Percentiles rank a stretch among this genome's conserved stretches.
phyloP scores from a whole-genome alignment of 2,329 filamentous ascomycete genomes.

The Fusarium agapanthi region DNA sequence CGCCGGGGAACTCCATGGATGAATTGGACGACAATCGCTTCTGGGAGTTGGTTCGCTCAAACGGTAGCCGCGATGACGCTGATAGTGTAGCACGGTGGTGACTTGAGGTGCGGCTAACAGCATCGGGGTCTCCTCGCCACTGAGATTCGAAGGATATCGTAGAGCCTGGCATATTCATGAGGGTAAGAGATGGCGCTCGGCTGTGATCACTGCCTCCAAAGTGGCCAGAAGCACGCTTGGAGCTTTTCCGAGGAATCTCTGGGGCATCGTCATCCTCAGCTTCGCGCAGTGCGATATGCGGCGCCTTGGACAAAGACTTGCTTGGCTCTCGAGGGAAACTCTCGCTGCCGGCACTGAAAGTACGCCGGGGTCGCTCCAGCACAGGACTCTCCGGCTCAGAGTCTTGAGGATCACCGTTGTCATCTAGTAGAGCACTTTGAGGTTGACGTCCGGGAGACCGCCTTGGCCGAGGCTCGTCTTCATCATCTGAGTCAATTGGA shows the following conservation, averaged over 20 bases:
- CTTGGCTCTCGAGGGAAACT: slow-evolving; percentile 43
- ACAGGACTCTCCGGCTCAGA: slow-evolving; percentile 53
- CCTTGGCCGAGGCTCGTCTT: slow-evolving; percentile 48
- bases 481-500: slow-evolving; percentile 72
- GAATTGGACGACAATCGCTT: slow-evolving; percentile 61
- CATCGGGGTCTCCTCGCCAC: slow-evolving; percentile 29
- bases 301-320: slow-evolving; percentile 33
- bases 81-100: slow-evolving; percentile 38
- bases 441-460: slow-evolving; percentile 40
- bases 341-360: slow-evolving; percentile 53
- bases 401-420: slow-evolving; percentile 56
- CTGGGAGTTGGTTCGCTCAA: slow-evolving; percentile 64
- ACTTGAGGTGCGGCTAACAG: slow-evolving; percentile 35
- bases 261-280: slow-evolving; percentile 55
- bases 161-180: slow-evolving; percentile 39
- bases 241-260: slow-evolving; percentile 76
- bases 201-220: slow-evolving; percentile 37
- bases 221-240: slow-evolving; percentile 65
- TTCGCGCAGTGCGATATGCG: slow-evolving; percentile 26
- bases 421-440: slow-evolving; percentile 53
- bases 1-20: slow-evolving; percentile 58
- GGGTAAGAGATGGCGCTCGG: slow-evolving; percentile 49
- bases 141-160: slow-evolving; percentile 35
- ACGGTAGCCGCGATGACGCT: slow-evolving; percentile 56
- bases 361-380: slow-evolving; percentile 40